Evolutionary conservation across 2,329 filamentous ascomycete genomes (phyloP).

Genomic region (Pestalotiopsis fici): DNA sequence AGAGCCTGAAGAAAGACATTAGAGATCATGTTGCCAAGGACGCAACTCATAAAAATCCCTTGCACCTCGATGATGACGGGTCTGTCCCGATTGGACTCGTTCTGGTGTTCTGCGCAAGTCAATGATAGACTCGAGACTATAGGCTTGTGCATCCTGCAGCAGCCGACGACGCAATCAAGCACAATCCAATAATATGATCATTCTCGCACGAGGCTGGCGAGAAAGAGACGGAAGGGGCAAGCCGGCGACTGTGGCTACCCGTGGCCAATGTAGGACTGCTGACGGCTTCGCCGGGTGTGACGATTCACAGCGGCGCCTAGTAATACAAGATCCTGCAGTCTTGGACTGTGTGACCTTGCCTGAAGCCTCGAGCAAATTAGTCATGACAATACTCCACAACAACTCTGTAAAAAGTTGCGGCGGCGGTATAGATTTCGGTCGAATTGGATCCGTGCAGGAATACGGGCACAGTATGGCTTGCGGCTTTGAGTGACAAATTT

Average conservation of each 20-base stretch:
- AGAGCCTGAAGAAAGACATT: not conserved
- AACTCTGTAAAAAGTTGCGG: not conserved
- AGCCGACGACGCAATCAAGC: not conserved
- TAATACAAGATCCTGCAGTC: not conserved
- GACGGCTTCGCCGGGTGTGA: not conserved
- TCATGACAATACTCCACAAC: no score
- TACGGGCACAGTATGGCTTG: not conserved
- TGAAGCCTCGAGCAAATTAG: not conserved
- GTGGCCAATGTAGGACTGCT: not conserved
- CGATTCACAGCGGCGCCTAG: not conserved
- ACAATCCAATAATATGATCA: not conserved
- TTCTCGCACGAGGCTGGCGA: not conserved
- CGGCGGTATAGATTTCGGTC: not conserved
- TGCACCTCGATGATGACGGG: not conserved
- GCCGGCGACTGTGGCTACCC: not conserved
- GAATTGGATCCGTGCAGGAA: not conserved
- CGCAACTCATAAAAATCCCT: not conserved
- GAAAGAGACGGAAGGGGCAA: not conserved
- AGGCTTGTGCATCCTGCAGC: not conserved
- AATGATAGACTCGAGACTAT: not conserved
- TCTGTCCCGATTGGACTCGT: not conserved
- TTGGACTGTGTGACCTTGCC: not conserved
- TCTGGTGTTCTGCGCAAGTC: not conserved
- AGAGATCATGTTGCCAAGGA: not conserved
- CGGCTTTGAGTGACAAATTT: not conserved